These are phyloP conservation scores for Corinectria fuckeliana DNA, from an alignment of 2,329 filamentous ascomycete species.

Conservation along the genomic window DNA sequence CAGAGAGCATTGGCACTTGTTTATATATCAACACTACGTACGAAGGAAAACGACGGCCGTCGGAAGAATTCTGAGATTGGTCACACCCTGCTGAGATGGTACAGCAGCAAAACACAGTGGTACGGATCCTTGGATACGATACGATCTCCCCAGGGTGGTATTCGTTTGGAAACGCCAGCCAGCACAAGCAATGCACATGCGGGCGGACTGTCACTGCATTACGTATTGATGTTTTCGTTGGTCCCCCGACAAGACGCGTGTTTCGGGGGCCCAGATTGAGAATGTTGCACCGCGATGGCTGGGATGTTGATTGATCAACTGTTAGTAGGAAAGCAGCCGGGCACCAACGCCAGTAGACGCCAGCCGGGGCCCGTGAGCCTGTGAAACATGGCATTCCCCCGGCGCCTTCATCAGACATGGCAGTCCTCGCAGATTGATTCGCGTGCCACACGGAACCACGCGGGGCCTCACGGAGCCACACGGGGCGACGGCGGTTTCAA, in stretches of 20 bases:
- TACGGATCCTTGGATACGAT: too few relatives aligned
- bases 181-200: background rate
- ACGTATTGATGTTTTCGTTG: background rate
- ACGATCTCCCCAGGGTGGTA: background rate
- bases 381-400: conserved; percentile 19
- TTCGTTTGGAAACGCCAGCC: background rate
- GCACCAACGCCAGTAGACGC: background rate
- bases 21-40: background rate
- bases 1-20: conserved; percentile 4
- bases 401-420: background rate
- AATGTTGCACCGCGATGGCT: conserved; percentile 11
- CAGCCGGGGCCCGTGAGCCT: conserved; percentile 2
- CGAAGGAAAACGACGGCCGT: background rate
- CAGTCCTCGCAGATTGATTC: conserved; percentile 5
- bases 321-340: conserved; percentile 13
- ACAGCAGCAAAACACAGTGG: background rate
- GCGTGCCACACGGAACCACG: conserved; percentile 2
- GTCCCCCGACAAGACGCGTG: background rate
- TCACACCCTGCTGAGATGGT: background rate
- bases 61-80: background rate
- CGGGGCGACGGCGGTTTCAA: conserved; percentile 36
- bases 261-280: conserved; percentile 20
- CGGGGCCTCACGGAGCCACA: conserved; percentile 3
- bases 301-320: background rate
- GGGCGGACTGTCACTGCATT: background rate